Conservation (phyloP, 805 yeast species). For the Komagataella phaffii region DNA sequence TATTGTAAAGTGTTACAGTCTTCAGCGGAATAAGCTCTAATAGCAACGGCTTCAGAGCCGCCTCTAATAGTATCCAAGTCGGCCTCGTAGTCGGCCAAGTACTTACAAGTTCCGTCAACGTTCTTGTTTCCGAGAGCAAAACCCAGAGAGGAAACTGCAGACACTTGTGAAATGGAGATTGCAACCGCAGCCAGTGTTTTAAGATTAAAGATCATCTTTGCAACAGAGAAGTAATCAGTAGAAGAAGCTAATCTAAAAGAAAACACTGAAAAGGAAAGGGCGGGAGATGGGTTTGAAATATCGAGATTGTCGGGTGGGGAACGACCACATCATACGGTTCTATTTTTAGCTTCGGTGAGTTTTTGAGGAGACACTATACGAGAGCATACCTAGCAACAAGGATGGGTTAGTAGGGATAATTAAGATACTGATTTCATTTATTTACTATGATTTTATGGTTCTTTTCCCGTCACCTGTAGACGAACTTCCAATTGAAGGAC, state of each 20-base stretch:
- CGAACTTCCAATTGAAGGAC: neutral
- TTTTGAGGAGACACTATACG: no score
- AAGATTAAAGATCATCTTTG: neutral
- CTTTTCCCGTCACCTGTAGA: neutral
- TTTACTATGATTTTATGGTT: neutral
- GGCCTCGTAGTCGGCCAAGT: conserved; percentile 49
- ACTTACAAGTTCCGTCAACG: conserved; percentile 64
- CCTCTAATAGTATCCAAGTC: conserved; percentile 44
- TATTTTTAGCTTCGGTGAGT: neutral
- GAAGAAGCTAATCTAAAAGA: neutral
- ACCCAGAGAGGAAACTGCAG: conserved; percentile 29
- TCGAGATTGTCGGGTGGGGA: neutral
- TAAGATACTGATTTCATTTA: neutral
- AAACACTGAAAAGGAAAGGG: neutral
- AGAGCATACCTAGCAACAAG: neutral
- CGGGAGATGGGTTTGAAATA: neutral
- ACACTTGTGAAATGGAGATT: neutral
- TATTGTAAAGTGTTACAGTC: conserved; percentile 82
- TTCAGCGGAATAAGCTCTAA: conserved; percentile 83
- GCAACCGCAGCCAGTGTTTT: neutral
- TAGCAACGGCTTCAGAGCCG: conserved; percentile 36
- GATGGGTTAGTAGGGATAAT: neutral
- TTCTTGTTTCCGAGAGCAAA: conserved; percentile 80
- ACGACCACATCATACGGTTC: neutral
- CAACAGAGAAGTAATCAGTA: neutral